Percentiles rank a stretch among this genome's conserved stretches.
Conservation (phyloP, 2,329 filamentous ascomycete species). For the Colletotrichum australisinense region DNA sequence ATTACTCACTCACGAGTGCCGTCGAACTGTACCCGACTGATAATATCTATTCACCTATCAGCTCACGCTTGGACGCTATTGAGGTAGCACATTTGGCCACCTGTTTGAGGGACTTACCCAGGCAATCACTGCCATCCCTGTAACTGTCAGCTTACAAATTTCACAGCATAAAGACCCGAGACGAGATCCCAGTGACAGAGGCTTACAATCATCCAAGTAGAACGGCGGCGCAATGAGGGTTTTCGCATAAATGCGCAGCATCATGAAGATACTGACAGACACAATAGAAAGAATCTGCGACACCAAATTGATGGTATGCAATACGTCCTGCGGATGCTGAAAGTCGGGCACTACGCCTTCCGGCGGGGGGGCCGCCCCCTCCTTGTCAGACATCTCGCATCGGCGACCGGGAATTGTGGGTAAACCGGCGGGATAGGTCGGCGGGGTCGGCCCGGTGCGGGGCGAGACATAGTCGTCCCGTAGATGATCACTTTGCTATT, state of each 20-base stretch:
- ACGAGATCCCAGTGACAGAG: too few relatives aligned
- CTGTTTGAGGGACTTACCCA: slow-evolving; percentile 11
- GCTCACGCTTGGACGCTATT: neutral
- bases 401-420: neutral
- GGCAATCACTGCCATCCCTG: slow-evolving; percentile 22
- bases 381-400: slow-evolving; percentile 23
- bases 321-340: slow-evolving; percentile 41
- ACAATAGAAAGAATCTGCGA: slow-evolving; percentile 43
- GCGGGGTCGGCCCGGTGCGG: neutral
- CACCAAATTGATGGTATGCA: slow-evolving; percentile 42
- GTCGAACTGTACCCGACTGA: slow-evolving; percentile 43
- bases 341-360: slow-evolving; percentile 41
- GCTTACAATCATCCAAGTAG: slow-evolving; percentile 43
- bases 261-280: slow-evolving; percentile 41
- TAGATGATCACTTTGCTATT: neutral
- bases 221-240: slow-evolving; percentile 32
- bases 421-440: neutral
- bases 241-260: slow-evolving; percentile 42
- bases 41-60: slow-evolving; percentile 38
- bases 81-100: rapidly evolving
- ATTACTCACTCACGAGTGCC: slow-evolving; percentile 39
- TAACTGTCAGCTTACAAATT: neutral
- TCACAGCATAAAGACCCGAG: neutral
- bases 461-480: neutral
- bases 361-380: slow-evolving; percentile 39